These are phyloP conservation scores for Ascosphaera apis DNA, from an alignment of 2,329 filamentous ascomycete genomes.

Conservation along the genomic window DNA sequence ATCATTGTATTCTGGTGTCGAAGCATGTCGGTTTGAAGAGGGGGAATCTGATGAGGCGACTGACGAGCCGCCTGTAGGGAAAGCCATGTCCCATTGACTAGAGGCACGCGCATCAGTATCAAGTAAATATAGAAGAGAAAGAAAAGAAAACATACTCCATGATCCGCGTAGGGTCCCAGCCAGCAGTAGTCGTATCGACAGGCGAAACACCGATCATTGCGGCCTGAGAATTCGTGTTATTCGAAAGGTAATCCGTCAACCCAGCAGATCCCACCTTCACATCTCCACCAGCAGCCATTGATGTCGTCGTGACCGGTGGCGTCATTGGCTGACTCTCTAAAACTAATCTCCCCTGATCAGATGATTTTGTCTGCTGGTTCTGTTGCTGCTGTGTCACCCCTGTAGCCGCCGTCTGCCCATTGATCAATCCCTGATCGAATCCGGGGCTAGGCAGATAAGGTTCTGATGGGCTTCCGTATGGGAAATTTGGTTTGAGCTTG, in stretches of 20 bases:
- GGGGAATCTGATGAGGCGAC: conserved; percentile 18
- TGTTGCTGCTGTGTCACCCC: conserved; percentile 26
- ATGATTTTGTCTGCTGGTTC: conserved; percentile 21
- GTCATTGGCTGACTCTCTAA: no score
- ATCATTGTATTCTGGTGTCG: no score
- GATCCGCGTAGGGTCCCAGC: conserved; percentile 70
- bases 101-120: no score
- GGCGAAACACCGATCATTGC: no score
- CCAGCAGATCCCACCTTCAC: no score
- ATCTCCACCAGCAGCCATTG: no score
- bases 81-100: conserved; percentile 90
- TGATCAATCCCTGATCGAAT: no score
- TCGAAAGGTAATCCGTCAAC: no score
- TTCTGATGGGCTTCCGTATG: conserved; percentile 57
- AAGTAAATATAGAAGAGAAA: neutral
- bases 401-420: no score
- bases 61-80: conserved; percentile 42
- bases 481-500: conserved; percentile 68
- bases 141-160: conserved; percentile 48
- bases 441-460: conserved; percentile 38
- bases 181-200: no score
- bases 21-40: conserved; percentile 10
- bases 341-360: conserved; percentile 30
- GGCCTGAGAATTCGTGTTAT: no score
- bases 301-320: no score